Evolutionary conservation across 2,329 filamentous ascomycete species (phyloP).

Genomic region (Cytospora mali): DNA sequence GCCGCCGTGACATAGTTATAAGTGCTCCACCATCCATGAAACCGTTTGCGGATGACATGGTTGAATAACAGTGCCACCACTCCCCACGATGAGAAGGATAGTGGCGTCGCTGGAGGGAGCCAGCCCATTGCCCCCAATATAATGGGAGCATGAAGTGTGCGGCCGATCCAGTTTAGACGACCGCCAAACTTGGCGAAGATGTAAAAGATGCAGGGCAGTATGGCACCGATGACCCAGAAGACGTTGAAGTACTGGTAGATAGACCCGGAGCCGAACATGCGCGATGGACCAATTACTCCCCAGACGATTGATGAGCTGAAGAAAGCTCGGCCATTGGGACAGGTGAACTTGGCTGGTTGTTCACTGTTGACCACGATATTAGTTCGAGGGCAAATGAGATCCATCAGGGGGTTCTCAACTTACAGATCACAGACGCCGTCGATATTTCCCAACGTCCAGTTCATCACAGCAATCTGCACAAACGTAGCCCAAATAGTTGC

Average conservation of each 20-base stretch:
- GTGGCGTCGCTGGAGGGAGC: constrained; percentile 61
- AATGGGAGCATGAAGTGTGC: constrained; percentile 58
- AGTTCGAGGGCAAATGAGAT: constrained; percentile 30
- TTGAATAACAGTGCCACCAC: constrained; percentile 62
- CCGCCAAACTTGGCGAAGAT: constrained; percentile 37
- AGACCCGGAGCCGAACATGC: constrained; percentile 57
- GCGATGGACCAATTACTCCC: constrained; percentile 59
- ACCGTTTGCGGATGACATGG: constrained; percentile 55
- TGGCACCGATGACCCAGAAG: constrained; percentile 56
- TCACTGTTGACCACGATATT: constrained; percentile 42
- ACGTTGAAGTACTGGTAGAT: constrained; percentile 54
- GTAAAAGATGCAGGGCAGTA: constrained; percentile 53
- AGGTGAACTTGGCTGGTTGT: constrained; percentile 47
- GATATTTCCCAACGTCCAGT: constrained; percentile 51
- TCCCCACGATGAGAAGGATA: constrained; percentile 63
- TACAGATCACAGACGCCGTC: constrained; percentile 49
- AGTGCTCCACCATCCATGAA: constrained; percentile 63
- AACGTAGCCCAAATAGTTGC: constrained; percentile 47
- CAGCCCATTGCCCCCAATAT: constrained; percentile 57
- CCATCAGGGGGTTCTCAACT: constrained; percentile 20
- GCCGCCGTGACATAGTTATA: constrained; percentile 47
- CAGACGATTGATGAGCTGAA: constrained; percentile 60
- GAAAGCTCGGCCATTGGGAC: constrained; percentile 45
- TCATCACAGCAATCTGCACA: constrained; percentile 50
- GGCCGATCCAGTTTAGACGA: constrained; percentile 36